Conservation (phyloP, 208 protist species). For the Borovskyia barvae region DNA sequence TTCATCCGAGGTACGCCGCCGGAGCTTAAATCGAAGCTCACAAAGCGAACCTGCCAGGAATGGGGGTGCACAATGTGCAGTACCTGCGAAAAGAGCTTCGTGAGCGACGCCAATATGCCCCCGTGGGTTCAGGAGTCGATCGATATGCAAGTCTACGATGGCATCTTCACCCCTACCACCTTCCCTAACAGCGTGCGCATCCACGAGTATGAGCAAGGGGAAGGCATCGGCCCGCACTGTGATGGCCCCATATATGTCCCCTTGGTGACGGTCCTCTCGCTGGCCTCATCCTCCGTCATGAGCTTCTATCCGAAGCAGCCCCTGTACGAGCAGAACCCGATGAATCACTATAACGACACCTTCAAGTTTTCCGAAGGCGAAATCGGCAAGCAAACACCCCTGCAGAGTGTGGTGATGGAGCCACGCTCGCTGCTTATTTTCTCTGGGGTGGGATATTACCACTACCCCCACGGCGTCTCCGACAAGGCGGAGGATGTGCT, state of each 20-base stretch:
- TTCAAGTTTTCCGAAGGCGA: conserved; percentile 79
- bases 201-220: conserved; percentile 86
- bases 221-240: conserved; percentile 87
- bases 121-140: conserved; percentile 75
- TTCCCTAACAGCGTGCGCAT: conserved; percentile 91
- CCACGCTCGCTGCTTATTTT: conserved; percentile 88
- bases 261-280: conserved; percentile 74
- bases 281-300: conserved; percentile 82
- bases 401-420: conserved; percentile 83
- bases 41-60: conserved; percentile 87
- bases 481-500: conserved; percentile 68
- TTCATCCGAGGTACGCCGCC: conserved; percentile 56
- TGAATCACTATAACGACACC: conserved; percentile 94
- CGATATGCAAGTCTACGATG: conserved; percentile 85
- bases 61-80: conserved; percentile 91
- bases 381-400: conserved; percentile 57
- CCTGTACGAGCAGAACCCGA: conserved; percentile 71
- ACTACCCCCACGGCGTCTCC: conserved; percentile 86
- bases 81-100: conserved; percentile 84
- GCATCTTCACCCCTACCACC: conserved; percentile 82
- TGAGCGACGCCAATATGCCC: conserved; percentile 84
- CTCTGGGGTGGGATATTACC: conserved; percentile 72
- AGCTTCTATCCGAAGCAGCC: conserved; percentile 81
- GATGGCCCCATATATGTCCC: conserved; percentile 91
- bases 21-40: conserved; percentile 78